Evolutionary conservation across 2,329 filamentous ascomycete genomes (phyloP).

Genomic region (Aspergillus sp.): DNA sequence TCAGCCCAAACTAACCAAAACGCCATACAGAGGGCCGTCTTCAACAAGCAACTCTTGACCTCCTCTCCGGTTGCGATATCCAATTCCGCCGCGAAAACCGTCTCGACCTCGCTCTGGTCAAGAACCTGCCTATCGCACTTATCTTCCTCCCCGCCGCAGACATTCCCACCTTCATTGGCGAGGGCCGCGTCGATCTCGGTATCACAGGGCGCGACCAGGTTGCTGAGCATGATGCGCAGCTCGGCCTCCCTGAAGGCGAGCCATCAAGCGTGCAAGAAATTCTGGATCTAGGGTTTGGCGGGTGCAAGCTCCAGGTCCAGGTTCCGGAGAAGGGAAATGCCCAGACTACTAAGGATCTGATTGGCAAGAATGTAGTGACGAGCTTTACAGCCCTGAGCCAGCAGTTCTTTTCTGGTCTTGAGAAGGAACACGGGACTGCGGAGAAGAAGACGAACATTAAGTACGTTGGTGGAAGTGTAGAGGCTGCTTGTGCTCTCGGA

Average conservation of each 20-base stretch:
- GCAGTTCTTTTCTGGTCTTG: constrained; percentile 80
- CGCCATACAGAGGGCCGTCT: constrained; percentile 76
- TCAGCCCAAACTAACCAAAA: constrained; percentile 5
- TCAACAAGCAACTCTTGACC: constrained; percentile 81
- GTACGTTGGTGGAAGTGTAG: constrained; percentile 93
- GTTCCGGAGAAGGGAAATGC: constrained; percentile 82
- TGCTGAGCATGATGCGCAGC: constrained; percentile 74
- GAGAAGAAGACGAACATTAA: constrained; percentile 79
- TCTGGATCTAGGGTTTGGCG: constrained; percentile 85
- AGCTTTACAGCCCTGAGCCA: constrained; percentile 86
- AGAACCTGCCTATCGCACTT: constrained; percentile 92
- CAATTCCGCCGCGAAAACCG: constrained; percentile 94
- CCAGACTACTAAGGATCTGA: constrained; percentile 68
- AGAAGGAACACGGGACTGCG: constrained; percentile 45
- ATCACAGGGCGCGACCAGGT: constrained; percentile 95
- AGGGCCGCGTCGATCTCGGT: constrained; percentile 88
- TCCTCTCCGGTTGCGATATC: constrained; percentile 90
- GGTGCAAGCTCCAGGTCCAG: constrained; percentile 94
- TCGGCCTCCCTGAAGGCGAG: constrained; percentile 31
- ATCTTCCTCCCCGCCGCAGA: constrained; percentile 96
- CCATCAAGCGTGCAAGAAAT: constrained; percentile 73
- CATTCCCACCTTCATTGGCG: constrained; percentile 95
- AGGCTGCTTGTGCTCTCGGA: constrained; percentile 91
- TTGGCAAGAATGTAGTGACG: constrained; percentile 92
- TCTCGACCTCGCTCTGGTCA: constrained; percentile 95